A percentile compares a stretch with the other conserved stretches of the same genome.
Evolutionary conservation across 768 basidiomycete species (phyloP).

Genomic region (Suillus discolor): DNA sequence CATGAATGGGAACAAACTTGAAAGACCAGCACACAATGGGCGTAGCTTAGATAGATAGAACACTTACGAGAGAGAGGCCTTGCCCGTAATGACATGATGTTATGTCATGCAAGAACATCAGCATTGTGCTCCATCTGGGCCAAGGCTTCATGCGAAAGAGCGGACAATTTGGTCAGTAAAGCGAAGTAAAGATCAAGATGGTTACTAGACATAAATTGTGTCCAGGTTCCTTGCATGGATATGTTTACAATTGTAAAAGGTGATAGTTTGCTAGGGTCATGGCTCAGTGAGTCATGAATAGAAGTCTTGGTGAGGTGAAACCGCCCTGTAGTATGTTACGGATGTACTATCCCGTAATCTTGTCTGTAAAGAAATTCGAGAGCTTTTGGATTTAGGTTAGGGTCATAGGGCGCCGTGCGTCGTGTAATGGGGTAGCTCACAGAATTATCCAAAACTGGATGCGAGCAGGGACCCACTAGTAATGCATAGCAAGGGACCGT

Average conservation of each 20-base stretch:
- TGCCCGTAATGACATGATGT: not conserved
- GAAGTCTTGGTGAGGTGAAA: not conserved
- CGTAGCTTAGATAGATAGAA: not conserved
- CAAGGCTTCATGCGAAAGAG: not conserved
- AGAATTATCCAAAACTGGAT: not conserved
- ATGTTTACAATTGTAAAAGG: no score
- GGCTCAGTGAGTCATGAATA: not conserved
- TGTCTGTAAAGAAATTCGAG: not conserved
- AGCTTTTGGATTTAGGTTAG: not conserved
- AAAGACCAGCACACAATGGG: not conserved
- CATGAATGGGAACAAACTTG: not conserved
- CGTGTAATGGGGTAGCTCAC: not conserved
- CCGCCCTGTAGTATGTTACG: not conserved
- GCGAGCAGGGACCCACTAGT: not conserved
- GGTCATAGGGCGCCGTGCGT: not conserved
- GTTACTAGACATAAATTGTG: not conserved
- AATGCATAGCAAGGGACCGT: slow-evolving; percentile 6
- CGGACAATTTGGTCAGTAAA: not conserved
- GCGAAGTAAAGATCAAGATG: not conserved
- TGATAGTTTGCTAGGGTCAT: not conserved
- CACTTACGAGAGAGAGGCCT: not conserved
- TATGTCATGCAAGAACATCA: not conserved
- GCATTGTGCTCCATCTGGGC: not conserved
- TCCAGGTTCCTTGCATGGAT: not conserved
- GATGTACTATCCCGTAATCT: not conserved